These are phyloP conservation scores for Fraxinus excelsior DNA, from an alignment of 257 asterid species.

Conservation along the genomic window DNA sequence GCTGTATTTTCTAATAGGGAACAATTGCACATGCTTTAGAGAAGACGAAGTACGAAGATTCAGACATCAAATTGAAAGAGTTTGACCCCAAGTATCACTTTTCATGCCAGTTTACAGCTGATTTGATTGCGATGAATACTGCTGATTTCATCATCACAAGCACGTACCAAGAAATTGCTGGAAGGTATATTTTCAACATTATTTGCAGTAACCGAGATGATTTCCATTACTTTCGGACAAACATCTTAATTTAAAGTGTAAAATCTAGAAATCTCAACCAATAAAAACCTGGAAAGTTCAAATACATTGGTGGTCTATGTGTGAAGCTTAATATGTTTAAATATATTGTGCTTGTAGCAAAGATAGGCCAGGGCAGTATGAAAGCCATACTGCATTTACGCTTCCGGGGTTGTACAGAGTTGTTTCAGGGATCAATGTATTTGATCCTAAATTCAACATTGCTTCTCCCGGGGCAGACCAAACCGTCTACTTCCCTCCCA, in stretches of 20 bases:
- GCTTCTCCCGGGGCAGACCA: conserved; percentile 95
- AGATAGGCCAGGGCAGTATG: conserved; percentile 89
- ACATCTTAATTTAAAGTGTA: not conserved
- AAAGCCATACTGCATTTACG: conserved; percentile 76
- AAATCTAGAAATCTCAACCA: not conserved
- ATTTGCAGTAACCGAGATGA: not conserved
- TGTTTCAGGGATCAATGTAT: conserved; percentile 76
- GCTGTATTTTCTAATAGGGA: conserved; percentile 47
- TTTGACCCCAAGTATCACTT: conserved; percentile 77
- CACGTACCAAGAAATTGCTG: conserved; percentile 94
- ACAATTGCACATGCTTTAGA: conserved; percentile 95
- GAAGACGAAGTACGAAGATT: conserved; percentile 93
- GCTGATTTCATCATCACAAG: conserved; percentile 92
- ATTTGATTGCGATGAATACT: conserved; percentile 81
- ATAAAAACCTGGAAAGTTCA: not conserved
- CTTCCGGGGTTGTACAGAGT: conserved; percentile 86
- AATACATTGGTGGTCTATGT: not conserved
- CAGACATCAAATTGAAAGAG: conserved; percentile 86
- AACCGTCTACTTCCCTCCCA: conserved; percentile 69
- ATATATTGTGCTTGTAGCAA: conserved; percentile 53
- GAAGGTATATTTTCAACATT: conserved; percentile 52
- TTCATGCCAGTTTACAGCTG: conserved; percentile 93
- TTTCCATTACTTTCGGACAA: not conserved
- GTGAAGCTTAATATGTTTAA: not conserved
- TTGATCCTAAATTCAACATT: conserved; percentile 88